Evolutionary conservation across 192 early-diverging fungal species (phyloP), one percentile per base, ranked within the genome.

Genomic region (Entomortierella chlamydospora): DNA sequence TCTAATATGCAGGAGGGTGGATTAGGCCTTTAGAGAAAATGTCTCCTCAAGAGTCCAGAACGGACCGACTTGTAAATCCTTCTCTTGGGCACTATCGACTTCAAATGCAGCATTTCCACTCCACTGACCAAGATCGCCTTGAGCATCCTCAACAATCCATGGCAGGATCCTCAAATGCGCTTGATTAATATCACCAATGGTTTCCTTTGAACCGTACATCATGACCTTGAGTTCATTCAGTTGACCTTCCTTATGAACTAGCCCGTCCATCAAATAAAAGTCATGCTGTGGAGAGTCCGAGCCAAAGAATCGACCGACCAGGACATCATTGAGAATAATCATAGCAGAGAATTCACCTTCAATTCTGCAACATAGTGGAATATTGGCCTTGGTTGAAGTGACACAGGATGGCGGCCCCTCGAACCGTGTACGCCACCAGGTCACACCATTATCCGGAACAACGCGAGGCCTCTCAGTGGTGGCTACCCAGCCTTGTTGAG

Each of bases 251-350:
- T 71, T 65, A 26, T 86, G 70, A 7, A 90, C 30, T 34, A 87
- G 58, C 1, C 82, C 88, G 59, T 90, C 88, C 69, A 87, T 87
- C 23, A 93, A 59, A 72, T 87, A 89, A 70, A 91, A 93, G 65
- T 92, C 89, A 51, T 88, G 84, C 55, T 93, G 92, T 28, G 89
- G 84, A 13, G 84, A 84, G 47, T 91, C 90, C 65, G 88, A 86
- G 6, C 93, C 92, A 72, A 87, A 88, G 77, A 93, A 93, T 47
- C 91, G 87, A 13, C 82, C 91, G 52, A 95, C 81, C 55, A 95
- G 82, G 4, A 87, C 70, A 37, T 83, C 88, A 61, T 94, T 93
- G 28, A 94, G 72, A 79, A 87, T 89, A 22, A 94, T 81, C 76
- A 91, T 88, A 22, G 88, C 89, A 6, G 89, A 91, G 41, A 84